Evolutionary conservation across 2,329 filamentous ascomycete genomes (phyloP).

Genomic region (Ceratocystis harringtonii): DNA sequence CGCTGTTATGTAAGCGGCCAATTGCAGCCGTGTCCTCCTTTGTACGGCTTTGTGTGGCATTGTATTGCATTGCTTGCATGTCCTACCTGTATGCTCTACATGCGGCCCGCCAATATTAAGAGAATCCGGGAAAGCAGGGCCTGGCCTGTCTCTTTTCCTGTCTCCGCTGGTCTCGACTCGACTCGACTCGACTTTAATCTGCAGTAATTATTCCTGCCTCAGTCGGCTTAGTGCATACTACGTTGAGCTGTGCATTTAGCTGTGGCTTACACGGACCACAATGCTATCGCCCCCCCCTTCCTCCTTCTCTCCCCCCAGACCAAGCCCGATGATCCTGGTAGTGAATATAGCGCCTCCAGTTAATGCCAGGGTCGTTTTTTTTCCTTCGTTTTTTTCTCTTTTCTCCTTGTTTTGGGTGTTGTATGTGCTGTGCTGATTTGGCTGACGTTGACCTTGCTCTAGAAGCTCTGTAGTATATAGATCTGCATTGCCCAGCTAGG

Average conservation of each 20-base stretch:
- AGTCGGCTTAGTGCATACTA: constrained; percentile 5
- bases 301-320: neutral
- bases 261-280: constrained; percentile 14
- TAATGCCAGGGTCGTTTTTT: constrained; percentile 7
- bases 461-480: constrained; percentile 14
- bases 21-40: neutral
- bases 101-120: constrained; percentile 6
- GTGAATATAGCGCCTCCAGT: constrained; percentile 15
- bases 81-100: neutral
- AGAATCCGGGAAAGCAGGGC: neutral
- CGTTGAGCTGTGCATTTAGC: constrained; percentile 5
- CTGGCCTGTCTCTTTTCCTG: neutral
- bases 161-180: neutral
- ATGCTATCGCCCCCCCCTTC: neutral
- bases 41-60: neutral
- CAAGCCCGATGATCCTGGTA: constrained; percentile 13
- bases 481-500: constrained; percentile 11
- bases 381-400: constrained; percentile 4
- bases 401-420: neutral
- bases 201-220: constrained; percentile 3
- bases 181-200: constrained; percentile 2
- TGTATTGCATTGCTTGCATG: neutral
- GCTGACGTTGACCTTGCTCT: constrained; percentile 14
- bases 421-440: constrained; percentile 4
- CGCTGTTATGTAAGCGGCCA: neutral